phyloP scores from a whole-genome alignment of 1,284 basidiomycete genomes.

The Cryptococcus wingfieldii region DNA sequence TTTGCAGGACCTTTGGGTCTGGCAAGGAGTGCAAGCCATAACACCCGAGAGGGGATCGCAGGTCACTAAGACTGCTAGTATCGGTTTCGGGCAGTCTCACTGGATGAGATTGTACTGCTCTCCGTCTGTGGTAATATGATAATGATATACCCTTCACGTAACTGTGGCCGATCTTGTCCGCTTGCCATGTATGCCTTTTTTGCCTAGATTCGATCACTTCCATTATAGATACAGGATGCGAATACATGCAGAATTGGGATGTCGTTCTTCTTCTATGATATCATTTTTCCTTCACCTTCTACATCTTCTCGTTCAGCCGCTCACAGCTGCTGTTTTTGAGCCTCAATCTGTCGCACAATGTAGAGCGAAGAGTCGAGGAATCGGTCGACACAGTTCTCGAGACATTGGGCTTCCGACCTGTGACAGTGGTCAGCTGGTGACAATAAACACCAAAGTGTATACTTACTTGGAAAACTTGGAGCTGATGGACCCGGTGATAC shows the following conservation, averaged over 20 bases:
- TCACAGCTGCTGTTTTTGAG: conserved; percentile 41
- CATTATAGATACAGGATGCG: conserved; percentile 1
- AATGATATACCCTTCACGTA: neutral
- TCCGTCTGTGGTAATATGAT: neutral
- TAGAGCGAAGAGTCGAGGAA: conserved; percentile 90
- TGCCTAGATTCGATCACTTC: neutral
- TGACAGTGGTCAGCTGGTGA: neutral
- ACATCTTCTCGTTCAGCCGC: neutral
- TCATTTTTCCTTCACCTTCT: neutral
- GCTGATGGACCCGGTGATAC: conserved; percentile 77
- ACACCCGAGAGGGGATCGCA: neutral
- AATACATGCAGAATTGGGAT: conserved; percentile 17
- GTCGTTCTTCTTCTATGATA: neutral
- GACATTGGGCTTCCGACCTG: conserved; percentile 69
- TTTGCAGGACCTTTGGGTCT: neutral
- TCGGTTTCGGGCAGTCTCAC: neutral
- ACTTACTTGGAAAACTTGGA: conserved; percentile 68
- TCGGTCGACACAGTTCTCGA: conserved; percentile 86
- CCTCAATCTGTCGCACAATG: conserved; percentile 76
- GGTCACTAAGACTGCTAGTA: neutral
- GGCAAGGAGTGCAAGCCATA: neutral
- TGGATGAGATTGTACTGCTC: neutral
- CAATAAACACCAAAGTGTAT: neutral
- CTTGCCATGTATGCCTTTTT: neutral
- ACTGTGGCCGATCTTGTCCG: neutral